phyloP scores from a whole-genome alignment of 257 asterid genomes.

The Nicotiana knightiana region DNA sequence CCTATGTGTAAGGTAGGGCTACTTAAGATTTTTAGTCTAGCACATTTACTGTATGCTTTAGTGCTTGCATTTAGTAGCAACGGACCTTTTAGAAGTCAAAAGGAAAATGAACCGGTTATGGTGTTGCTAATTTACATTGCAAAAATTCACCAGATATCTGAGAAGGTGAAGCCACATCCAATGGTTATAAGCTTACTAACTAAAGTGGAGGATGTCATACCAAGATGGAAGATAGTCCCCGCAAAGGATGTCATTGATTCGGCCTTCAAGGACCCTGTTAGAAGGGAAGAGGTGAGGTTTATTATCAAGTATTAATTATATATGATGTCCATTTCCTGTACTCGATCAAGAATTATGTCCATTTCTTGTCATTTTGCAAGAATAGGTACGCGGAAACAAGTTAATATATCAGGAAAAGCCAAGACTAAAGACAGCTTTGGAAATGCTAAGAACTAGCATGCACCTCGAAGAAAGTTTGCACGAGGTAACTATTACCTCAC shows the following conservation, averaged over 20 bases:
- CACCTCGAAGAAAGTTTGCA: constrained; percentile 70
- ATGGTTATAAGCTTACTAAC: constrained; percentile 63
- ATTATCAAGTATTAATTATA: background rate
- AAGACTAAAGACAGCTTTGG: constrained; percentile 83
- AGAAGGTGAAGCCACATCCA: constrained; percentile 90
- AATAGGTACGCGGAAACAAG: constrained; percentile 65
- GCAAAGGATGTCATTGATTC: constrained; percentile 71
- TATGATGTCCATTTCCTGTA: background rate
- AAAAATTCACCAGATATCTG: constrained; percentile 48
- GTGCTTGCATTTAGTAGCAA: background rate
- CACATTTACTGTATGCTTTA: background rate
- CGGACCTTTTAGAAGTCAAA: background rate
- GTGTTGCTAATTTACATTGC: background rate
- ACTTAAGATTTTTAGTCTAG: background rate
- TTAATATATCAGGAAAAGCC: constrained; percentile 85
- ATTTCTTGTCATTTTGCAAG: background rate
- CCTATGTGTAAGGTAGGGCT: constrained; percentile 88
- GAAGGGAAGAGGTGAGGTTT: constrained; percentile 65
- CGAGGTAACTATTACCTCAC: constrained; percentile 42
- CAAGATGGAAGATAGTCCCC: constrained; percentile 95
- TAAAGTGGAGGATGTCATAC: constrained; percentile 67
- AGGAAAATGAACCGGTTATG: background rate
- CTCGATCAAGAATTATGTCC: background rate
- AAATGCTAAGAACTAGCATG: constrained; percentile 95
- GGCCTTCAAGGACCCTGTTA: constrained; percentile 77